Evolutionary conservation across 306 rosid genomes (phyloP).

Genomic region (Amphicarpaea edgeworthii): DNA sequence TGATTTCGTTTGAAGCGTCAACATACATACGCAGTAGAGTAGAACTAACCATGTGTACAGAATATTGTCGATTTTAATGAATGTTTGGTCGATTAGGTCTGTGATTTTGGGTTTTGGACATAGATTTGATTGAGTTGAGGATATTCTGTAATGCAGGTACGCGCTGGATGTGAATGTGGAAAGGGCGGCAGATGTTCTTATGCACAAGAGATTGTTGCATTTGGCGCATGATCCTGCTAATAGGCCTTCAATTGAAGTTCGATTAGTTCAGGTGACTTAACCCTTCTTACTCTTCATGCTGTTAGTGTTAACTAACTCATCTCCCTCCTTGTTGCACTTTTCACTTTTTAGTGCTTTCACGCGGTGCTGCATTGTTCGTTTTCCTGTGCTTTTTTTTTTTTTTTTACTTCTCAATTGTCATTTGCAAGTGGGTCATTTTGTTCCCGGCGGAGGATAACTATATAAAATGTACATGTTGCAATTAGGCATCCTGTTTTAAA

Average conservation of each 20-base stretch:
- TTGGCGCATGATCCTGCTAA: conserved; percentile 87
- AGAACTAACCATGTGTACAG: conserved; percentile 12
- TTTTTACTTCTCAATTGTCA: conserved; percentile 4
- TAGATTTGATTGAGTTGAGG: conserved; percentile 49
- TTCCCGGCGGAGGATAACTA: conserved; percentile 21
- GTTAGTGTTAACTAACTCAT: too few species aligned
- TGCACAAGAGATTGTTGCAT: conserved; percentile 89
- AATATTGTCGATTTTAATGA: background rate
- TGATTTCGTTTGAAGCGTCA: conserved; percentile 22
- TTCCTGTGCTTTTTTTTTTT: background rate
- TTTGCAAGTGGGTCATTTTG: conserved; percentile 13
- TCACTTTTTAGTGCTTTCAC: conserved; percentile 14
- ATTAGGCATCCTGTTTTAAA: conserved; percentile 14
- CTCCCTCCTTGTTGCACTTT: too few species aligned
- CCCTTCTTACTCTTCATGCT: too few species aligned
- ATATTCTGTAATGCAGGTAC: conserved; percentile 64
- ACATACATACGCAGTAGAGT: background rate
- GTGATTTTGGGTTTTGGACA: conserved; percentile 19
- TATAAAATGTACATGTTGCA: conserved; percentile 24
- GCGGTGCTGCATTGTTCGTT: conserved; percentile 25
- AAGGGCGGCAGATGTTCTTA: conserved; percentile 96
- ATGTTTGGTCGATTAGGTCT: conserved; percentile 35
- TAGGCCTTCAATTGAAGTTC: conserved; percentile 94
- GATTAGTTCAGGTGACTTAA: conserved; percentile 86
- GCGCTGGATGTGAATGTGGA: conserved; percentile 97